phyloP scores from a whole-genome alignment of 148 eudicot genomes.

The Simmondsia chinensis region DNA sequence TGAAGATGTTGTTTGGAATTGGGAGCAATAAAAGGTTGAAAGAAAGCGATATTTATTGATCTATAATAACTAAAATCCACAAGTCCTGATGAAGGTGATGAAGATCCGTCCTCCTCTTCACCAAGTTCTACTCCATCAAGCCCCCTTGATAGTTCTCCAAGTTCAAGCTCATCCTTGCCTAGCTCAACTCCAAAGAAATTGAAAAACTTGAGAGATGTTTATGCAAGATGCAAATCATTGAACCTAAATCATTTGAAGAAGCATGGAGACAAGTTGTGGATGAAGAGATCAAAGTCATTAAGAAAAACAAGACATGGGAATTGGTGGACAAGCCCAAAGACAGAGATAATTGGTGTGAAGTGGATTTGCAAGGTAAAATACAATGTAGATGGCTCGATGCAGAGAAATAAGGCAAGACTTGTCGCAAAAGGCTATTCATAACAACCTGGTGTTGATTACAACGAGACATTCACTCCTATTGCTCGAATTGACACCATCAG shows the following conservation, averaged over 20 bases:
- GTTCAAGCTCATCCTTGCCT: no score
- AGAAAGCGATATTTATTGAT: neutral
- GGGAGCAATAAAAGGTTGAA: neutral
- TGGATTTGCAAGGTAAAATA: slow-evolving; percentile 1
- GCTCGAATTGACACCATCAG: neutral
- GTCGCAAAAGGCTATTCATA: neutral
- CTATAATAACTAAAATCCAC: neutral
- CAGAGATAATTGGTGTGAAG: slow-evolving; percentile 1
- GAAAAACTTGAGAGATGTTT: neutral
- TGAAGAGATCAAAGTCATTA: slow-evolving; percentile 1
- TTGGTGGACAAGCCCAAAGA: neutral
- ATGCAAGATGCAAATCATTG: neutral
- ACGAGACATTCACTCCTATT: neutral
- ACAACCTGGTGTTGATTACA: neutral
- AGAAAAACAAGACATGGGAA: slow-evolving; percentile 6
- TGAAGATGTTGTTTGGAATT: neutral
- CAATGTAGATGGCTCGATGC: neutral
- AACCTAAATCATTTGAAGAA: no score
- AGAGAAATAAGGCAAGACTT: neutral
- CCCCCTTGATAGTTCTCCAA: no score
- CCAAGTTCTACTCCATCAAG: no score
- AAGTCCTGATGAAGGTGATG: neutral
- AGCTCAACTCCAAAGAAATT: no score
- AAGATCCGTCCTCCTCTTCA: no score
- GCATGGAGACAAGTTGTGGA: slow-evolving; percentile 1